Evolutionary conservation across 768 basidiomycete genomes (phyloP), one percentile per base, ranked within the genome.

Genomic region (Trametes meyenii): DNA sequence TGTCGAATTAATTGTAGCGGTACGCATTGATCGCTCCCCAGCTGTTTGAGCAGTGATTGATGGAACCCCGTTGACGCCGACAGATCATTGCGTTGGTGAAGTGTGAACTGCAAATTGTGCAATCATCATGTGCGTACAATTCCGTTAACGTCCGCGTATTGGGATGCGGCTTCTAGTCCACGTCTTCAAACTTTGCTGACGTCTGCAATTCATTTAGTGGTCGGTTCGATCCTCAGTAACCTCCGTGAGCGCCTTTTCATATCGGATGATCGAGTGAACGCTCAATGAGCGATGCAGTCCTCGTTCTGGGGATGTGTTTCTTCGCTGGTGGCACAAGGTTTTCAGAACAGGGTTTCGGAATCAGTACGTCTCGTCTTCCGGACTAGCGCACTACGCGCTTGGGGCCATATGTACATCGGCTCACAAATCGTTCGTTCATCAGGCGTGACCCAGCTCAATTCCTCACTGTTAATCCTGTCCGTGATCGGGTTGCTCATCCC

Each of bases 241-340:
- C 70, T 78, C 7, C 68, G 77, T 78, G 67, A 60, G 77, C 66
- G 16, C 17, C 29, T 19, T n/a, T 23, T 35, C n/a, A 17, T 19
- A 36, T 23, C 23, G 14, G 24, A 36, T 51, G 19, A 24, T 10
- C 50, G 16, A 17, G 52, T 24, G 39, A 29, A n/a, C 13, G 44
- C 16, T 55, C 21, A 39, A 12, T 35, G 42, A 43, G 16, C 35
- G 17, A 12, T 11, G 29, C 46, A 66, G 65, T 61, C 21, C 60
- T 95, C 51, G 86, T 94, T 17, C 80, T 94, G 33, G 92, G 92
- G 50, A 92, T 94, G 92, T 93, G 92, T 69, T 94, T 94, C 76
- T 93, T 94, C 66, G 90, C 89, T 21, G 92, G 91, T 58, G 92
- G 92, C 19, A 75, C 86, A 52, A 83, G 83, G 66, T 93, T 85